Evolutionary conservation across 2,329 filamentous ascomycete genomes (phyloP).

Genomic region (Pseudocercospora musae): DNA sequence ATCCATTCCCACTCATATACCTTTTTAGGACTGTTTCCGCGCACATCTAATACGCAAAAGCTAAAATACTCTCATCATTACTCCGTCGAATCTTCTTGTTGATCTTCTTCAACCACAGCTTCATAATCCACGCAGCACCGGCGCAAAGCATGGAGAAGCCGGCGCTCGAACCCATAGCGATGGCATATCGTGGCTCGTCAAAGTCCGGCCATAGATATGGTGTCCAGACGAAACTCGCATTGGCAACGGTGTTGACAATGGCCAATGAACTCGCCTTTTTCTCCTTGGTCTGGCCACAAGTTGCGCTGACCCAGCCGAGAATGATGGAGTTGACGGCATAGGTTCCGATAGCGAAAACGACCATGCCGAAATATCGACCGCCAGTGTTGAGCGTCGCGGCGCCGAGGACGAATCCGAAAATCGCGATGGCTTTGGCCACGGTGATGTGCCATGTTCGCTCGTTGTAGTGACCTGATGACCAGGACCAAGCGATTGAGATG

Average conservation of each 20-base stretch:
- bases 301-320: slow-evolving; percentile 47
- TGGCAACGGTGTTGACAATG: slow-evolving; percentile 50
- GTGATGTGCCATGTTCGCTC: slow-evolving; percentile 43
- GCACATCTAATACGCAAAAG: slow-evolving; percentile 30
- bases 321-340: slow-evolving; percentile 50
- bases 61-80: slow-evolving; percentile 29
- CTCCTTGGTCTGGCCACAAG: slow-evolving; percentile 48
- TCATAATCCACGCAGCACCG: slow-evolving; percentile 45
- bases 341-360: slow-evolving; percentile 35
- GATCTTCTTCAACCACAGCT: slow-evolving; percentile 40
- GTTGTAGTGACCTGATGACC: slow-evolving; percentile 39
- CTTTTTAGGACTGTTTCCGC: not conserved
- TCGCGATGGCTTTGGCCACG: slow-evolving; percentile 35
- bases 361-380: slow-evolving; percentile 29
- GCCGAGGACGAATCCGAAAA: slow-evolving; percentile 39
- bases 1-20: not conserved
- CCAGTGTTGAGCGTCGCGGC: slow-evolving; percentile 38
- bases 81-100: slow-evolving; percentile 40
- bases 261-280: slow-evolving; percentile 50
- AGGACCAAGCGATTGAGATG: slow-evolving; percentile 33
- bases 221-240: slow-evolving; percentile 51
- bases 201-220: slow-evolving; percentile 50
- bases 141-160: slow-evolving; percentile 45
- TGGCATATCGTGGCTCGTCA: slow-evolving; percentile 46
- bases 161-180: slow-evolving; percentile 46